Evolutionary conservation across 768 basidiomycete genomes (phyloP).

Genomic region (Chalciporus pseudorubinellus): DNA sequence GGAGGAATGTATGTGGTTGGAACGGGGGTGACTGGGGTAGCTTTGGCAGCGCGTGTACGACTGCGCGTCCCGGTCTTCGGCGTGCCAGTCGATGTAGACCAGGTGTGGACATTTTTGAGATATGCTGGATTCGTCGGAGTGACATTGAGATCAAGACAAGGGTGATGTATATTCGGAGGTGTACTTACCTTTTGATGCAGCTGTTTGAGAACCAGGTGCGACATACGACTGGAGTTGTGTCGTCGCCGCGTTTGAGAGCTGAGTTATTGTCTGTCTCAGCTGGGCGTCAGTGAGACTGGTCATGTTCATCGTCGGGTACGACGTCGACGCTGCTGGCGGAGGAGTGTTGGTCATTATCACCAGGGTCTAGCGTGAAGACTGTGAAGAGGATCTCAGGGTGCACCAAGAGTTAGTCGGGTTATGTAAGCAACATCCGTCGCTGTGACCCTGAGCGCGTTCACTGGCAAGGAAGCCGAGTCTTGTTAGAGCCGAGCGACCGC

Average conservation of each 20-base stretch:
- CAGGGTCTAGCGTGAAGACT: neutral
- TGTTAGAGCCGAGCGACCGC: neutral
- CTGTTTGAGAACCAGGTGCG: constrained; percentile 29
- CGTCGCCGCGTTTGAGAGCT: constrained; percentile 42
- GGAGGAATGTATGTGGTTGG: constrained; percentile 37
- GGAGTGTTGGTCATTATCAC: constrained; percentile 30
- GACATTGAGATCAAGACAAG: constrained; percentile 11
- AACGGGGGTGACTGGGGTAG: constrained; percentile 38
- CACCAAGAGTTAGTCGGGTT: constrained; percentile 19
- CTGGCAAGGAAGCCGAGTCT: too few relatives aligned
- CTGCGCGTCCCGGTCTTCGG: constrained; percentile 40
- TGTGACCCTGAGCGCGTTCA: neutral
- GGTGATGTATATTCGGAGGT: neutral
- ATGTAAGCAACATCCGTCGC: constrained; percentile 19
- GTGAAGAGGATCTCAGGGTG: neutral
- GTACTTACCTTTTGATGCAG: constrained; percentile 29
- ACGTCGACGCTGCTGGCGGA: constrained; percentile 25
- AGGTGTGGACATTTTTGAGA: constrained; percentile 66
- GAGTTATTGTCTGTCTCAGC: constrained; percentile 59
- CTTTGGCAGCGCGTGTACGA: constrained; percentile 35
- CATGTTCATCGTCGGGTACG: constrained; percentile 36
- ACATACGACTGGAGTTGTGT: constrained; percentile 36
- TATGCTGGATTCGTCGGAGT: constrained; percentile 44
- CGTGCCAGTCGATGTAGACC: constrained; percentile 61
- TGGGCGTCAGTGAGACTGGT: constrained; percentile 58